Evolutionary conservation across 257 asterid species (phyloP).

Genomic region (Sherardia arvensis): DNA sequence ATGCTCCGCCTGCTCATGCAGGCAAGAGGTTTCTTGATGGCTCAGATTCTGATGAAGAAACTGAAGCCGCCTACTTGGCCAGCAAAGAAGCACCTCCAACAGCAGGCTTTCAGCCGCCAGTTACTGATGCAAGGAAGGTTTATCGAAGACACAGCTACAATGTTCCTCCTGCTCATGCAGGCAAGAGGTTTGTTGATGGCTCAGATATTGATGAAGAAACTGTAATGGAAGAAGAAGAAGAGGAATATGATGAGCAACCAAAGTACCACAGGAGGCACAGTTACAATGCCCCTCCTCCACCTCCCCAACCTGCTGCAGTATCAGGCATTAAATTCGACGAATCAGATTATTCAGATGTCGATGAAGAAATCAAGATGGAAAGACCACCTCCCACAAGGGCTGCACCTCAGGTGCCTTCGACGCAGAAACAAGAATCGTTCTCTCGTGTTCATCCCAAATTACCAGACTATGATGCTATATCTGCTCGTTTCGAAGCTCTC

Average conservation of each 20-base stretch:
- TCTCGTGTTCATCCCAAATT: constrained; percentile 74
- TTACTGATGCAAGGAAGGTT: constrained; percentile 28
- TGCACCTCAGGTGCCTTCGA: constrained; percentile 37
- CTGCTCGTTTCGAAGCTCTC: constrained; percentile 94
- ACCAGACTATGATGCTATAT: constrained; percentile 72
- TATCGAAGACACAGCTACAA: constrained; percentile 58
- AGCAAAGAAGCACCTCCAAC: constrained; percentile 29
- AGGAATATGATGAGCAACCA: constrained; percentile 53
- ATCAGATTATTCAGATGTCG: constrained; percentile 24
- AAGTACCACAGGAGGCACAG: constrained; percentile 47
- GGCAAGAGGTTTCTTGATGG: constrained; percentile 43
- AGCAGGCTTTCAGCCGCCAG: constrained; percentile 19
- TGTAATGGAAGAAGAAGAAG: constrained; percentile 56
- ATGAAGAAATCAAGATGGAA: constrained; percentile 31
- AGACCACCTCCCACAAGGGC: constrained; percentile 36
- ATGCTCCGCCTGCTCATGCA: constrained; percentile 28
- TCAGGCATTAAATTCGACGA: constrained; percentile 53
- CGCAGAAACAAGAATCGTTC: constrained; percentile 22
- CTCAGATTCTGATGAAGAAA: constrained; percentile 68
- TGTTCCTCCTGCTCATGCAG: constrained; percentile 26
- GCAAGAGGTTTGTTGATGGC: constrained; percentile 42
- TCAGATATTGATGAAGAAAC: constrained; percentile 69
- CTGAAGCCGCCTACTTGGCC: constrained; percentile 67
- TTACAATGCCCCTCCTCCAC: constrained; percentile 28
- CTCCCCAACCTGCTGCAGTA: constrained; percentile 16